These are phyloP conservation scores for Boletellus ananas DNA, from an alignment of 768 basidiomycete species.

Conservation along the genomic window DNA sequence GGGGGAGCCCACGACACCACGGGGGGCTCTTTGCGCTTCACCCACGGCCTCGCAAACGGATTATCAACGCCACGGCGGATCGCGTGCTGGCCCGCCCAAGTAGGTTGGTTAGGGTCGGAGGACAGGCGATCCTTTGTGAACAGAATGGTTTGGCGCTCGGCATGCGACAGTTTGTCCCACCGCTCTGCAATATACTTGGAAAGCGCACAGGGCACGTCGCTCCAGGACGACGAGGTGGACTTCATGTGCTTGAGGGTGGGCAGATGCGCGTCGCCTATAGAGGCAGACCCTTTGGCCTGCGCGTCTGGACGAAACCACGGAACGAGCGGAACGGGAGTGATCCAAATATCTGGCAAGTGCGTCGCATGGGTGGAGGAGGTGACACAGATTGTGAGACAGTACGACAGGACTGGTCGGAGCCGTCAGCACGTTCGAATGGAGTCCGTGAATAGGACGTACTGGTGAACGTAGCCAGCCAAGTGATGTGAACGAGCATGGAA, in stretches of 20 bases:
- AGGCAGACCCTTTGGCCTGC: background rate
- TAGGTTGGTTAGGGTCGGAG: conserved; percentile 34
- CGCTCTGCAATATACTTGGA: conserved; percentile 29
- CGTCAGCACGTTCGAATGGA: background rate
- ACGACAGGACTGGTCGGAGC: conserved; percentile 41
- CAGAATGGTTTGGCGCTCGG: conserved; percentile 18
- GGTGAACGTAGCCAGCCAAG: conserved; percentile 47
- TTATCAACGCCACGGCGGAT: conserved; percentile 53
- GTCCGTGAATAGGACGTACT: conserved; percentile 33
- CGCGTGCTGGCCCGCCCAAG: conserved; percentile 45
- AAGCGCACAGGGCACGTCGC: conserved; percentile 20
- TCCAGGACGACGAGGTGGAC: conserved; percentile 10
- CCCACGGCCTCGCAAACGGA: conserved; percentile 43
- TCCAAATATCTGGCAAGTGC: conserved; percentile 50
- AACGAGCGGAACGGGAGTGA: conserved; percentile 44
- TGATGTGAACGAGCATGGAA: conserved; percentile 42
- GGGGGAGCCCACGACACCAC: conserved; percentile 31
- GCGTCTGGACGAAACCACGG: conserved; percentile 50
- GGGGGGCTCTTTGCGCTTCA: conserved; percentile 16
- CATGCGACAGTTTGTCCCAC: conserved; percentile 27
- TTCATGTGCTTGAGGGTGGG: conserved; percentile 11
- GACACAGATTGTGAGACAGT: conserved; percentile 53
- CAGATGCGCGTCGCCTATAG: conserved; percentile 2
- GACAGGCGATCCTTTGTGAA: conserved; percentile 16
- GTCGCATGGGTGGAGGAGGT: conserved; percentile 43